phyloP scores from a whole-genome alignment of 192 early-diverging fungal species.

The Umbelopsis isabellina region DNA sequence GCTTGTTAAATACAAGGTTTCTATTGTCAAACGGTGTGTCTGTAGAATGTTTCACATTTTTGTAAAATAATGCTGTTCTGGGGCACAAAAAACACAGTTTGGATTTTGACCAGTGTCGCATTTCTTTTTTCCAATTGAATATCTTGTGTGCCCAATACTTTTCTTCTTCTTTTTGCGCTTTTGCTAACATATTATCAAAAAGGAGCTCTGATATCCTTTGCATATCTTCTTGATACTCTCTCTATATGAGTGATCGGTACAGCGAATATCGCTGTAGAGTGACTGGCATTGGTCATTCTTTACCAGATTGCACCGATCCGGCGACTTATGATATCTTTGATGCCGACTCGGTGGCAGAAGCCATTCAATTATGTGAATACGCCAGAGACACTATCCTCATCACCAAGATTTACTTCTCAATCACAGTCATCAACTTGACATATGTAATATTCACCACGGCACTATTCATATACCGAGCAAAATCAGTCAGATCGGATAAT shows the following conservation, averaged over 20 bases:
- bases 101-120: neutral
- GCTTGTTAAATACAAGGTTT: neutral
- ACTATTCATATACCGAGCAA: constrained; percentile 8
- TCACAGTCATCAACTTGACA: neutral
- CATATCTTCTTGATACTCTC: neutral
- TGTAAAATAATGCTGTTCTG: neutral
- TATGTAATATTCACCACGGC: constrained; percentile 21
- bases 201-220: neutral
- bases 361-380: neutral
- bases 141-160: neutral
- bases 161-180: neutral
- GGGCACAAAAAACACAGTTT: neutral
- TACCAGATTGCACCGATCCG: neutral
- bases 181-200: neutral
- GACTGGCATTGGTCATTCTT: neutral
- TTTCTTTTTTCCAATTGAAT: neutral
- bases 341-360: too few relatives aligned
- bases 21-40: neutral
- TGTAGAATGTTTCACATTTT: constrained; percentile 13
- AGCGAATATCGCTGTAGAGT: neutral
- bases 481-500: neutral
- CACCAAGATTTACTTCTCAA: constrained; percentile 10
- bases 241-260: neutral
- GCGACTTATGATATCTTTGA: neutral
- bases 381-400: neutral